phyloP scores from a whole-genome alignment of 179 eudicot species.

The Drosera spatulata region DNA sequence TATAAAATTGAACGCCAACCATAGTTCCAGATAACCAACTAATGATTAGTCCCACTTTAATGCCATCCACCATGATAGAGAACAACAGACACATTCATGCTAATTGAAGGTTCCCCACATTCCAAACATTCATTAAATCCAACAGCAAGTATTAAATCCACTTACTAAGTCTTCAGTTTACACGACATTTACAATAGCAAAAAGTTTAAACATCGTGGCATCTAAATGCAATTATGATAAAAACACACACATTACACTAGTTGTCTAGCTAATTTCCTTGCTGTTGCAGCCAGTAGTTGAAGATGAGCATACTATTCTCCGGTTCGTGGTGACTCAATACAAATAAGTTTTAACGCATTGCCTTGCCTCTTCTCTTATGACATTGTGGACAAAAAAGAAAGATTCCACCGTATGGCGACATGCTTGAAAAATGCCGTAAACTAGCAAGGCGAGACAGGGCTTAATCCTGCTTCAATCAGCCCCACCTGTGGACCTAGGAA shows the following conservation, averaged over 20 bases:
- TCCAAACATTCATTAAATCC: too few relatives aligned
- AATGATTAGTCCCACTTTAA: too few relatives aligned
- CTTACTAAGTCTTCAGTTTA: constrained; percentile 12
- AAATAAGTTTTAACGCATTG: constrained; percentile 23
- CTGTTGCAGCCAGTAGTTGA: constrained; percentile 32
- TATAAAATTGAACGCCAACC: too few relatives aligned
- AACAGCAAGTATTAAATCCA: constrained; percentile 5
- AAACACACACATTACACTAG: constrained; percentile 35
- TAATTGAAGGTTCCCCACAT: too few relatives aligned
- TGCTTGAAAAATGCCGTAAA: constrained; percentile 40
- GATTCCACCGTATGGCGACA: constrained; percentile 45
- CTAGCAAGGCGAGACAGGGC: constrained; percentile 55
- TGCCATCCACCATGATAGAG: too few relatives aligned
- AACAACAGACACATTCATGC: too few relatives aligned
- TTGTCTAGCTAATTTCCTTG: constrained; percentile 27
- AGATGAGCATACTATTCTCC: constrained; percentile 30
- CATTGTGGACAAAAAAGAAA: constrained; percentile 38
- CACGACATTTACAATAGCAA: constrained; percentile 25
- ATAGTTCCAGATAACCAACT: too few relatives aligned
- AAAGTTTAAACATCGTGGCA: constrained; percentile 22
- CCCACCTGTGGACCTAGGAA: constrained; percentile 75
- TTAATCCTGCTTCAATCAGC: constrained; percentile 71
- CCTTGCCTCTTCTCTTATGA: constrained; percentile 45
- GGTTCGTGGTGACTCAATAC: constrained; percentile 24
- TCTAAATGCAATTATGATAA: constrained; percentile 19